Base-by-base conservation (phyloP, 1,284 basidiomycete genomes). In the Melampsora americana region DNA sequence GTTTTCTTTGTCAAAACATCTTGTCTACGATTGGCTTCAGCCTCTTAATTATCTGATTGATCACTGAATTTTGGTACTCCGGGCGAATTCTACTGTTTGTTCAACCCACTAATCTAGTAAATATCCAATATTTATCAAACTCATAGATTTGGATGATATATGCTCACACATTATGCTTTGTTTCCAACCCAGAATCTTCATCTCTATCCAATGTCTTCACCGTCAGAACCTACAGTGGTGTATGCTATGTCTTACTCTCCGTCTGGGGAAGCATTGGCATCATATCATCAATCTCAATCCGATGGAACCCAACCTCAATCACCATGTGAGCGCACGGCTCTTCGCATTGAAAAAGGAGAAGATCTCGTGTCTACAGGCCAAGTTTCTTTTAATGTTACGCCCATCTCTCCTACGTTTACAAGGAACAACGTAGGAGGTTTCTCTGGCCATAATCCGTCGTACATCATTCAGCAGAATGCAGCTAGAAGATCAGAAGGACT, bases 401-500 rank as follows among this genome's bases (percentile, higher is more conserved):
- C 53, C 28, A 20, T 59, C 28, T 59, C 23, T 28, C 53, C 53
- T 28, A 23, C 53, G 53, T 59, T 14, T 28, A 23, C 53, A 23
- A 23, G 23, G 53, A 23, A 28, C 53, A 59, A 59, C 6, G 11
- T 59, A 0, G 23, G 20, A 11, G 18, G 6, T 59, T 59, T 59
- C n/a, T 16, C 53, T 28, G 28, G 53, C 28, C 1, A 20, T 28
- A 26, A 11, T 28, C n/a, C 53, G n/a, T 16, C 53, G 1, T 59
- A 59, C 28, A 14, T 20, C 0, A 18, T 26, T 16, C 11, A 59
- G 0, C n/a, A 59, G 11, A 11, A 28, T 20, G n/a, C 53, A 26
- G 53, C n/a, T 59, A 59, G 53, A 23, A 23, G 53, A 59, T 28
- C 28, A 59, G 53, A 59, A 59, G 53, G 53, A 59, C 28, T 59